Percentiles rank a stretch among this genome's conserved stretches.
phyloP scores from a whole-genome alignment of 106 monocot genomes.

The Allium cepa region DNA sequence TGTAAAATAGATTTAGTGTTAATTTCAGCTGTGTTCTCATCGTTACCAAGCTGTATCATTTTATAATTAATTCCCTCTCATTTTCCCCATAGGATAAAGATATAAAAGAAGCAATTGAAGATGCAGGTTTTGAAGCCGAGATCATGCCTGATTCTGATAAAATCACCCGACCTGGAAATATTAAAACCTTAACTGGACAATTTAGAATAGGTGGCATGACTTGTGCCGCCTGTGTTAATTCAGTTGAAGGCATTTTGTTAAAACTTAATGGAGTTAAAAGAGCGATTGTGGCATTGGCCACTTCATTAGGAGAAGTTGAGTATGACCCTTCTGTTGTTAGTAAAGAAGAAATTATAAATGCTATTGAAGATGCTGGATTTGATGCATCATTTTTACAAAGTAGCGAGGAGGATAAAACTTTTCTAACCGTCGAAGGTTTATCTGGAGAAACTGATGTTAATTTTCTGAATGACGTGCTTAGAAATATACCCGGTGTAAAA shows the following conservation, averaged over 20 bases:
- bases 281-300: slow-evolving; percentile 86
- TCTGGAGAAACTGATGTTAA: slow-evolving; percentile 39
- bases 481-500: slow-evolving; percentile 48
- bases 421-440: slow-evolving; percentile 43
- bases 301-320: slow-evolving; percentile 80
- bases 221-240: slow-evolving; percentile 93
- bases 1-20: no score
- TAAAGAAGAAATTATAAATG: slow-evolving; percentile 80
- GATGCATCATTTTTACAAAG: slow-evolving; percentile 80
- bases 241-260: slow-evolving; percentile 80
- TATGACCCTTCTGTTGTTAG: slow-evolving; percentile 68
- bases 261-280: slow-evolving; percentile 88
- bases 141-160: slow-evolving; percentile 48
- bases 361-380: slow-evolving; percentile 99
- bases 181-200: slow-evolving; percentile 56
- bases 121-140: slow-evolving; percentile 94
- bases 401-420: slow-evolving; percentile 72
- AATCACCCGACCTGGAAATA: slow-evolving; percentile 22
- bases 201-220: slow-evolving; percentile 97
- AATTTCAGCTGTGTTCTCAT: no score
- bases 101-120: slow-evolving; percentile 89
- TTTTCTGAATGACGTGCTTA: slow-evolving; percentile 50
- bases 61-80: neutral
- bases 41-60: no score
- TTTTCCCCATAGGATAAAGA: slow-evolving; percentile 49